Percentiles rank a stretch among this genome's conserved stretches.
Conservation (phyloP, 257 asterid species). For the Solanum ossicruentum region DNA sequence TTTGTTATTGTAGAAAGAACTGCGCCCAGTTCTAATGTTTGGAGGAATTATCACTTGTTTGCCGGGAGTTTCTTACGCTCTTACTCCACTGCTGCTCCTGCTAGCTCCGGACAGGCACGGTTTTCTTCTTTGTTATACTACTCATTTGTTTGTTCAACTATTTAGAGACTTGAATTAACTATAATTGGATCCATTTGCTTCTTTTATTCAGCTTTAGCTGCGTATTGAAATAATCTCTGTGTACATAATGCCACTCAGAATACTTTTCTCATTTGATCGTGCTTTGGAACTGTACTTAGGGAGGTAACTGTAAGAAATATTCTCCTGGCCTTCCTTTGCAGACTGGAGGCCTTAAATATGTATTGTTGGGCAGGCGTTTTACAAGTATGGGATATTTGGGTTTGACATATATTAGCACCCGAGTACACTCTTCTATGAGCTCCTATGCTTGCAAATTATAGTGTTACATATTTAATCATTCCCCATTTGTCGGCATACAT, state of each 20-base stretch:
- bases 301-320: not conserved
- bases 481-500: not conserved
- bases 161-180: not conserved
- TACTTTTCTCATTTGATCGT: not conserved
- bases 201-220: not conserved
- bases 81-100: slow-evolving; percentile 40
- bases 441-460: not conserved
- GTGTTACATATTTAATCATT: not conserved
- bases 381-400: not conserved
- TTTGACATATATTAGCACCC: not conserved
- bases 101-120: slow-evolving; percentile 36
- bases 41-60: slow-evolving; percentile 6
- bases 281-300: not conserved
- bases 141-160: not conserved
- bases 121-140: not conserved
- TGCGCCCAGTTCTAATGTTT: not conserved
- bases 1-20: slow-evolving; percentile 3
- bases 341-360: not conserved
- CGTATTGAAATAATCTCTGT: not conserved
- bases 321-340: not conserved
- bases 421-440: not conserved
- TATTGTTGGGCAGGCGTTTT: not conserved
- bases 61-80: slow-evolving; percentile 14
- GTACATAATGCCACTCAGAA: not conserved
- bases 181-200: not conserved